Percentiles rank a stretch among this genome's conserved stretches.
phyloP scores from a whole-genome alignment of 345 rosid genomes.

The Rhodamnia rubescens region DNA sequence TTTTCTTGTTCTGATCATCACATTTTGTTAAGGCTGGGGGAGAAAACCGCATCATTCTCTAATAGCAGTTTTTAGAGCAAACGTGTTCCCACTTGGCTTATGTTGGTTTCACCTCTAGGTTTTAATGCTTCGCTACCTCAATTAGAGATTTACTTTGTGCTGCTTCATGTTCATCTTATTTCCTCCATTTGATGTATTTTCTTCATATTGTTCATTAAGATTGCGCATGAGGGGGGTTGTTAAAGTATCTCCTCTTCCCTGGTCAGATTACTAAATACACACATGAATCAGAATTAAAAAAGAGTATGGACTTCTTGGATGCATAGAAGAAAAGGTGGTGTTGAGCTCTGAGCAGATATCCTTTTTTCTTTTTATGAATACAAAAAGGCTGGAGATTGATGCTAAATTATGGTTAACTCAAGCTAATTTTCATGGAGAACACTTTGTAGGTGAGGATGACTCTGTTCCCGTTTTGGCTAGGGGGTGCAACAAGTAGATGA shows the following conservation, averaged over 20 bases:
- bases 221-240: too few relatives aligned
- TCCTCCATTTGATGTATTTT: not conserved
- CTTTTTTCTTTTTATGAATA: not conserved
- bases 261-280: not conserved
- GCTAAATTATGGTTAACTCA: not conserved
- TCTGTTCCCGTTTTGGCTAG: not conserved
- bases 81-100: not conserved
- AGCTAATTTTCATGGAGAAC: not conserved
- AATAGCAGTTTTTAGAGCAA: not conserved
- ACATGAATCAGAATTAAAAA: not conserved
- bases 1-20: not conserved
- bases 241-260: not conserved
- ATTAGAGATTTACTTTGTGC: not conserved
- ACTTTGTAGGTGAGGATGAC: not conserved
- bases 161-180: not conserved
- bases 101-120: not conserved
- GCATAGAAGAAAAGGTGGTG: not conserved
- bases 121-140: not conserved
- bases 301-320: not conserved
- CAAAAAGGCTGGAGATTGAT: not conserved
- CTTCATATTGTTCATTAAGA: too few relatives aligned
- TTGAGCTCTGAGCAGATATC: not conserved
- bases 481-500: not conserved
- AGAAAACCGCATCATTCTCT: not conserved
- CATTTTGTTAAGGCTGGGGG: not conserved